Evolutionary conservation across 2,329 filamentous ascomycete species (phyloP).

Genomic region (Fusarium sp.): DNA sequence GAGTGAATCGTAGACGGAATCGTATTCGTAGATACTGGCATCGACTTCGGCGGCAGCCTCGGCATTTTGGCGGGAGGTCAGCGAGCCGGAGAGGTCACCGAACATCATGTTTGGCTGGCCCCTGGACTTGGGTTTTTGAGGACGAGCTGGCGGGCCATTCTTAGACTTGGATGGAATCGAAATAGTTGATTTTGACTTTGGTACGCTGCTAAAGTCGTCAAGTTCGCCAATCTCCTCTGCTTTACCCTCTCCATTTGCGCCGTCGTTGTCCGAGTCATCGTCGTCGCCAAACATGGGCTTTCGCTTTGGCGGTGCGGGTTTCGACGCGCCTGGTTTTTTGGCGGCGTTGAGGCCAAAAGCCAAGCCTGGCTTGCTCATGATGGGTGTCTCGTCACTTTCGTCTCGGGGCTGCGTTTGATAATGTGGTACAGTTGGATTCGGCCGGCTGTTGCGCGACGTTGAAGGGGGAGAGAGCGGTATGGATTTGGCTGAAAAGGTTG

Average conservation of each 20-base stretch:
- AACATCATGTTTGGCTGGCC: conserved; percentile 57
- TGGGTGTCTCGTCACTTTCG: conserved; percentile 6
- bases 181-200: conserved; percentile 34
- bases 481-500: conserved; percentile 4
- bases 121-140: conserved; percentile 58
- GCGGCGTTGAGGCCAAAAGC: conserved; percentile 67
- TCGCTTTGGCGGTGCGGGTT: conserved; percentile 59
- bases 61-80: conserved; percentile 70
- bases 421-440: background rate
- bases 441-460: conserved; percentile 5
- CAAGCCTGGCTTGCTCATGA: conserved; percentile 59
- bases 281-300: conserved; percentile 67
- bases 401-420: background rate
- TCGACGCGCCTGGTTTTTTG: conserved; percentile 64
- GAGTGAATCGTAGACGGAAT: conserved; percentile 80
- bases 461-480: background rate
- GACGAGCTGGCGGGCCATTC: conserved; percentile 47
- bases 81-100: conserved; percentile 72
- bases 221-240: conserved; percentile 71
- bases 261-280: conserved; percentile 64
- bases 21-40: conserved; percentile 84
- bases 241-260: conserved; percentile 48
- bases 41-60: conserved; percentile 73
- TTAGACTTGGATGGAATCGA: conserved; percentile 49
- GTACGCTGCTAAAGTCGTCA: conserved; percentile 55